These are phyloP conservation scores for Monilinia fructigena DNA, from an alignment of 2,329 filamentous ascomycete genomes.

Conservation along the genomic window DNA sequence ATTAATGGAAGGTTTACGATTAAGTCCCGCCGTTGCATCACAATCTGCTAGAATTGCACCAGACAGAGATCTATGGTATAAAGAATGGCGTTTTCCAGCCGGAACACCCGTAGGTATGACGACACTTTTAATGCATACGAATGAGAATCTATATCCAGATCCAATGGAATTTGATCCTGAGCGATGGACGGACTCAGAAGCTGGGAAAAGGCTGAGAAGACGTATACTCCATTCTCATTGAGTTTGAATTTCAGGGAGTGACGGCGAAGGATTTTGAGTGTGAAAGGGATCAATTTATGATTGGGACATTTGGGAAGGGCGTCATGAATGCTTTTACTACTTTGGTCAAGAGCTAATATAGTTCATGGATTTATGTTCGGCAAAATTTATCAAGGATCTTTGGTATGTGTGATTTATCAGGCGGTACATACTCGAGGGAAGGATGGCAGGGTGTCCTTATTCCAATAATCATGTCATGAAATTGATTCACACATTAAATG, in stretches of 20 bases:
- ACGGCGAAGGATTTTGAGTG: slow-evolving; percentile 24
- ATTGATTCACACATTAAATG: too few species aligned
- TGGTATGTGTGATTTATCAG: too few species aligned
- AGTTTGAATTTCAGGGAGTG: slow-evolving; percentile 21
- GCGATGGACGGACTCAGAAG: slow-evolving; percentile 42
- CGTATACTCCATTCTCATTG: slow-evolving; percentile 44
- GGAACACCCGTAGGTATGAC: slow-evolving; percentile 45
- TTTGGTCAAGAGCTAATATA: too few species aligned
- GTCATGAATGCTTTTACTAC: slow-evolving; percentile 8
- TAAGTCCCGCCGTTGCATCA: slow-evolving; percentile 38
- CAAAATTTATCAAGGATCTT: too few species aligned
- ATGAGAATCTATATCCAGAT: slow-evolving; percentile 43
- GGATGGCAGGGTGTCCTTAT: too few species aligned
- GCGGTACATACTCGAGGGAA: too few species aligned
- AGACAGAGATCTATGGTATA: slow-evolving; percentile 27
- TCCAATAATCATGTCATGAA: too few species aligned
- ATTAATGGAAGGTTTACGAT: slow-evolving; percentile 39
- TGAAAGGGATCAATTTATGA: slow-evolving; percentile 25
- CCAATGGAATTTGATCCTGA: slow-evolving; percentile 44
- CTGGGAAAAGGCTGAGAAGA: slow-evolving; percentile 42
- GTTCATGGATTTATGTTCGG: too few species aligned
- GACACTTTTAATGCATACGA: slow-evolving; percentile 42
- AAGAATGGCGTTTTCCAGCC: slow-evolving; percentile 29
- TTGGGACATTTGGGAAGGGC: slow-evolving; percentile 21
- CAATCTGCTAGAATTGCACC: slow-evolving; percentile 36